Evolutionary conservation across 2,329 filamentous ascomycete species (phyloP).

Genomic region (Neophaeococcomyces aloes): DNA sequence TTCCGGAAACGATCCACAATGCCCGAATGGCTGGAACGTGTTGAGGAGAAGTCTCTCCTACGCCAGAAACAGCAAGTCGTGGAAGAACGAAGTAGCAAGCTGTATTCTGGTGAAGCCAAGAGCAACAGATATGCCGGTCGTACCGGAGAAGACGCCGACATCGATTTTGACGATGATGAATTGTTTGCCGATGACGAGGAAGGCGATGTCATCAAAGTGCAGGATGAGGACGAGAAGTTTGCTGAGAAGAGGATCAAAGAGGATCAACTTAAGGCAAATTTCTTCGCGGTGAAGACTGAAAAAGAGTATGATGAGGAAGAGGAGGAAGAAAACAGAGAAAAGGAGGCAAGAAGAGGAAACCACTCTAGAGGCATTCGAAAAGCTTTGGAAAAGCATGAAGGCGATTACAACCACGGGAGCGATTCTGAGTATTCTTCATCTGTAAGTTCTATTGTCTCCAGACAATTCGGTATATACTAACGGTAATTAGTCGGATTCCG

Average conservation of each 20-base stretch:
- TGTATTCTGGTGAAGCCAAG: slow-evolving; percentile 25
- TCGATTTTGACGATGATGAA: slow-evolving; percentile 56
- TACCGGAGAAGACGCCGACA: slow-evolving; percentile 49
- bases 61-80: slow-evolving; percentile 52
- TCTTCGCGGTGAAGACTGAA: slow-evolving; percentile 69
- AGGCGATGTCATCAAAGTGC: slow-evolving; percentile 58
- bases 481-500: slow-evolving; percentile 30
- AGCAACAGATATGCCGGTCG: slow-evolving; percentile 34
- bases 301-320: slow-evolving; percentile 60
- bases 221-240: slow-evolving; percentile 67
- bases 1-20: slow-evolving; percentile 70
- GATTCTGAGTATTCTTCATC: slow-evolving; percentile 50
- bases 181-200: slow-evolving; percentile 80
- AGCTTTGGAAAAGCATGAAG: slow-evolving; percentile 71
- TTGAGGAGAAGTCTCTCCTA: slow-evolving; percentile 41
- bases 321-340: slow-evolving; percentile 50
- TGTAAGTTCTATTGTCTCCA: slow-evolving; percentile 27
- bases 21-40: slow-evolving; percentile 68
- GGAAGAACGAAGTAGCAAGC: slow-evolving; percentile 28
- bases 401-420: slow-evolving; percentile 74
- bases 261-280: slow-evolving; percentile 75
- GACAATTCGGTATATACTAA: slow-evolving; percentile 27
- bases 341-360: slow-evolving; percentile 57
- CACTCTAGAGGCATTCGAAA: slow-evolving; percentile 70
- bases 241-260: slow-evolving; percentile 62